Conservation (phyloP, 202 grass and related monocot species). For the Zizania palustris region DNA sequence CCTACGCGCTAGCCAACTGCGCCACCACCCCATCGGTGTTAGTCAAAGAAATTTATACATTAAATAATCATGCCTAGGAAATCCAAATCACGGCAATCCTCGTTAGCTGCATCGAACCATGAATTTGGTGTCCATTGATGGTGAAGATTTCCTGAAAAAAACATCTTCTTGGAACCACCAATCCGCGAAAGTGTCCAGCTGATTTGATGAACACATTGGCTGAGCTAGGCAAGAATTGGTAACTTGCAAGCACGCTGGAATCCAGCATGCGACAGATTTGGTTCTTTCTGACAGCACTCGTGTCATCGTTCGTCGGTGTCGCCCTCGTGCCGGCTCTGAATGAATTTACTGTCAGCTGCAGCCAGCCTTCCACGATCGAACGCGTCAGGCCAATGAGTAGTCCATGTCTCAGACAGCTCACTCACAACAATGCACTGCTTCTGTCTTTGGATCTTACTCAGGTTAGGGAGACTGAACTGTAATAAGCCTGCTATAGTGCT, state of each 20-base stretch:
- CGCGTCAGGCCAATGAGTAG: conserved; percentile 43
- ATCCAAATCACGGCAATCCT: not conserved
- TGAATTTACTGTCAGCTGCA: conserved; percentile 57
- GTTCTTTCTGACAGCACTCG: conserved; percentile 66
- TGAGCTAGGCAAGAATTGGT: conserved; percentile 71
- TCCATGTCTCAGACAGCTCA: conserved; percentile 44
- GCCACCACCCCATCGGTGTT: conserved; percentile 48
- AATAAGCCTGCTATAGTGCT: conserved; percentile 5
- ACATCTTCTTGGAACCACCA: no score
- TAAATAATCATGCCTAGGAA: not conserved
- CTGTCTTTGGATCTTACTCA: conserved; percentile 33
- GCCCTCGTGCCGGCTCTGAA: conserved; percentile 57
- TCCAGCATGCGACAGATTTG: conserved; percentile 71
- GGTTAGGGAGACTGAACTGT: conserved; percentile 20
- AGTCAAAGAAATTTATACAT: no score
- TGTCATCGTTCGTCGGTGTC: conserved; percentile 55
- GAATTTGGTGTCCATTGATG: conserved; percentile 17
- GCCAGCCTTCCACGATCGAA: conserved; percentile 23
- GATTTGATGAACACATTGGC: conserved; percentile 39
- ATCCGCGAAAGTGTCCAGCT: no score
- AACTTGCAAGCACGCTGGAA: conserved; percentile 86
- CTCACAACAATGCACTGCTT: conserved; percentile 34
- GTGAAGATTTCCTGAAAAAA: not conserved
- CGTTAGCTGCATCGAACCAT: conserved; percentile 42
- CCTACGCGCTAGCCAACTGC: conserved; percentile 79